A percentile compares a stretch with the other conserved stretches of the same genome.
phyloP scores from a whole-genome alignment of 2,329 filamentous ascomycete species.

The Fusarium bactridioides region DNA sequence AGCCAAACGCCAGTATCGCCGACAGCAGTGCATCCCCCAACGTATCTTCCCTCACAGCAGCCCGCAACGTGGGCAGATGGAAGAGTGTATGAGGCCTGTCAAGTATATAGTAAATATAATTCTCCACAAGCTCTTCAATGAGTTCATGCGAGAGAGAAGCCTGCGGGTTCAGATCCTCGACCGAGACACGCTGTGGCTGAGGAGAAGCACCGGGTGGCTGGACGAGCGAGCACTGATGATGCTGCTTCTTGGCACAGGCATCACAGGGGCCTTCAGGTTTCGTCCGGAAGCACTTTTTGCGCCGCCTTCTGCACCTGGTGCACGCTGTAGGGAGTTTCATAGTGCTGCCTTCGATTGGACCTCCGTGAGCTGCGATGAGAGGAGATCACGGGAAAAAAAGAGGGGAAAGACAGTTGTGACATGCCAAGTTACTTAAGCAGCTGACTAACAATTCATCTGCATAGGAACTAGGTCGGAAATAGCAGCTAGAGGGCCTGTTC shows the following conservation, averaged over 20 bases:
- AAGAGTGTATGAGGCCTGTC: slow-evolving; percentile 1
- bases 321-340: slow-evolving; percentile 2
- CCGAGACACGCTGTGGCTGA: neutral
- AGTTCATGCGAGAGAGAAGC: slow-evolving; percentile 1
- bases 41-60: neutral
- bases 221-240: slow-evolving; percentile 4
- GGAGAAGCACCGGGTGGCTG: neutral
- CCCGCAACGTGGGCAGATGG: neutral
- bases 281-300: slow-evolving; percentile 4
- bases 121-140: slow-evolving; percentile 7
- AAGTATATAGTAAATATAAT: slow-evolving; percentile 10
- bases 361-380: neutral
- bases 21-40: neutral
- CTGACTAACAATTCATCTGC: neutral
- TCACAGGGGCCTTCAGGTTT: neutral
- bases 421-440: neutral
- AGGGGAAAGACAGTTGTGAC: neutral
- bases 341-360: neutral
- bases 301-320: slow-evolving; percentile 3
- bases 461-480: neutral
- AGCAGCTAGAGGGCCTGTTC: neutral
- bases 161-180: neutral
- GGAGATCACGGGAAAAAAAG: neutral
- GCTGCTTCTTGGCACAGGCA: neutral
- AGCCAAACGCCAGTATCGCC: slow-evolving; percentile 1